Percentiles rank a stretch among this genome's conserved stretches.
phyloP scores from a whole-genome alignment of 805 yeast species.

The Saccharomycopsis sp. region DNA sequence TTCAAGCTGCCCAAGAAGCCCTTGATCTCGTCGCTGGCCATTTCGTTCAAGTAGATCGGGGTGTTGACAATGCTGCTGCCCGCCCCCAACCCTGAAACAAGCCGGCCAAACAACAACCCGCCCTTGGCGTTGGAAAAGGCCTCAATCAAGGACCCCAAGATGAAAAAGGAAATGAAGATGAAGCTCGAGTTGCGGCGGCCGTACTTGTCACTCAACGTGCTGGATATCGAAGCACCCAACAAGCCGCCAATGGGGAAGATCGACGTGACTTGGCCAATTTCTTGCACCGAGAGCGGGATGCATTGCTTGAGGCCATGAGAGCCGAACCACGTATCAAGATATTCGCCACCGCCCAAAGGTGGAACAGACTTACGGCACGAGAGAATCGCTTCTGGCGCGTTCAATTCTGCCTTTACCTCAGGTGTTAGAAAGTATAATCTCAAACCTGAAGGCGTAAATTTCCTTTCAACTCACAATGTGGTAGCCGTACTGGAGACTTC shows the following conservation, averaged over 20 bases:
- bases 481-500: constrained; percentile 84
- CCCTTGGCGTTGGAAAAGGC: constrained; percentile 37
- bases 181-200: constrained; percentile 56
- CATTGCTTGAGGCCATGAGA: constrained; percentile 33
- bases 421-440: neutral
- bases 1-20: constrained; percentile 86
- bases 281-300: constrained; percentile 45
- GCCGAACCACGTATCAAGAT: constrained; percentile 34
- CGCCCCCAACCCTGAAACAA: constrained; percentile 76
- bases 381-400: constrained; percentile 73
- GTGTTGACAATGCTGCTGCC: constrained; percentile 82
- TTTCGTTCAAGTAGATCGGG: constrained; percentile 73
- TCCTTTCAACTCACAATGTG: constrained; percentile 45
- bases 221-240: constrained; percentile 61
- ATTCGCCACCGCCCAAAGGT: constrained; percentile 23
- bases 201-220: constrained; percentile 48
- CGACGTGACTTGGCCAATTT: constrained; percentile 67
- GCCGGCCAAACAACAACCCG: constrained; percentile 54
- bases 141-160: constrained; percentile 56
- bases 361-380: constrained; percentile 38
- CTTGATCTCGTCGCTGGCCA: constrained; percentile 56
- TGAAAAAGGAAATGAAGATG: constrained; percentile 41
- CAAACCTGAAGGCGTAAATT: neutral
- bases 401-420: constrained; percentile 54
- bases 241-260: constrained; percentile 81